Percentiles rank a stretch among this genome's conserved stretches.
Conservation (phyloP, 441 rosid genomes). For the Raphanus hybrid region DNA sequence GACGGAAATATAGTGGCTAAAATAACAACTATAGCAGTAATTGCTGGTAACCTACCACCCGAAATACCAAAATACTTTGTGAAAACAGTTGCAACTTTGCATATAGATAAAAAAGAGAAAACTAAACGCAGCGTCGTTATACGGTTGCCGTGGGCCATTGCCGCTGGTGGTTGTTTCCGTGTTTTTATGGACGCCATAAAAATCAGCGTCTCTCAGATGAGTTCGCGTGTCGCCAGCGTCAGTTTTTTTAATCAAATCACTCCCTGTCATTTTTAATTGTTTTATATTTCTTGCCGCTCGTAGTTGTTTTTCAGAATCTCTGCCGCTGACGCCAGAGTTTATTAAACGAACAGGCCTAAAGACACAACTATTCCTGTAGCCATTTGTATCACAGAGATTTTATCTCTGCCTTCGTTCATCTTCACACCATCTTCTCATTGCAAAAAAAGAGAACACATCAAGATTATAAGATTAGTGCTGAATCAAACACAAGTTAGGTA, state of each 20-base stretch:
- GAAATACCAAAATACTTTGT: neutral
- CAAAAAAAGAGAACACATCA: neutral
- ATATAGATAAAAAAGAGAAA: neutral
- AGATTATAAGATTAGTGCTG: neutral
- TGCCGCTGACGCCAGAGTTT: too few species aligned
- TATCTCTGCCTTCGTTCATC: neutral
- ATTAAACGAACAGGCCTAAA: neutral
- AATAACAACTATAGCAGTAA: conserved; percentile 1
- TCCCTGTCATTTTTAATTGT: too few species aligned
- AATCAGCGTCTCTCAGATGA: too few species aligned
- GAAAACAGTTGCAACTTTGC: conserved; percentile 4
- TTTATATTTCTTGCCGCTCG: too few species aligned
- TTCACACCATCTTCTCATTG: neutral
- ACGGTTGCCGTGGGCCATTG: too few species aligned
- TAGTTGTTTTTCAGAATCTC: too few species aligned
- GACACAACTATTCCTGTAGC: neutral
- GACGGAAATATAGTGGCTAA: neutral
- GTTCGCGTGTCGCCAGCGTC: too few species aligned
- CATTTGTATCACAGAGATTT: conserved; percentile 1
- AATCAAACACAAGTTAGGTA: neutral
- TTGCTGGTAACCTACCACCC: conserved; percentile 13
- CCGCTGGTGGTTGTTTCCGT: too few species aligned
- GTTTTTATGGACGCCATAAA: too few species aligned
- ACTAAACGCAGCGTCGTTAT: too few species aligned
- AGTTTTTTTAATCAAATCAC: too few species aligned